A percentile compares a stretch with the other conserved stretches of the same genome.
Conservation (phyloP, 495 filamentous ascomycete genomes). For the Ramalina intermedia region DNA sequence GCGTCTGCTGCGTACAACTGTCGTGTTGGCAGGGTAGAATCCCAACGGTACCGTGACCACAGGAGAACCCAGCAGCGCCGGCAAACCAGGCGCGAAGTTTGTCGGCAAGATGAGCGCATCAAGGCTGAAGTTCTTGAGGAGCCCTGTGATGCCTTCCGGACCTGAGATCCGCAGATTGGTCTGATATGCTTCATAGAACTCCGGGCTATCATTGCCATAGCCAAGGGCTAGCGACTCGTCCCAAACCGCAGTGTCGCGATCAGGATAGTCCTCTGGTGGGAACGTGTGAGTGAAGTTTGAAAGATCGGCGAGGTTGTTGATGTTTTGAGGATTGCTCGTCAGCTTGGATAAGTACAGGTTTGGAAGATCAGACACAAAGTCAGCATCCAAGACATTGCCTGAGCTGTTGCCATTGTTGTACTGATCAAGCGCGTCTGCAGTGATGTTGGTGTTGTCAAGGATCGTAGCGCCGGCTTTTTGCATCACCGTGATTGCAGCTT, state of each 20-base stretch:
- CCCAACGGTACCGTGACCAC: conserved; percentile 40
- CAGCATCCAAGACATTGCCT: conserved; percentile 25
- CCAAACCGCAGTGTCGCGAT: conserved; percentile 34
- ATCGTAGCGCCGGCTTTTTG: conserved; percentile 34
- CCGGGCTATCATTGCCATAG: conserved; percentile 26
- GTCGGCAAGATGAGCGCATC: conserved; percentile 40
- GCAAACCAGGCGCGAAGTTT: conserved; percentile 24
- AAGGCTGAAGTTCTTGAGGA: conserved; percentile 29
- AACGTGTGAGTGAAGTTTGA: conserved; percentile 30
- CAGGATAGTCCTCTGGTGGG: conserved; percentile 32
- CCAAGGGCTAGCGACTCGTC: conserved; percentile 26
- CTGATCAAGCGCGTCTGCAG: conserved; percentile 28
- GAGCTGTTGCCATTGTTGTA: conserved; percentile 22
- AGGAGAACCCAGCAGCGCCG: conserved; percentile 35
- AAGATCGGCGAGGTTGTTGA: conserved; percentile 27
- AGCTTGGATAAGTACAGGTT: conserved; percentile 31
- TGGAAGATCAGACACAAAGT: conserved; percentile 30
- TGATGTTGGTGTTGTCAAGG: conserved; percentile 38
- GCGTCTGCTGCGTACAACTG: conserved; percentile 26
- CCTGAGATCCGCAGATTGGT: conserved; percentile 30
- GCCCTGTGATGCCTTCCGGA: conserved; percentile 34
- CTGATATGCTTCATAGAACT: conserved; percentile 31
- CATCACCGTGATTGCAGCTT: conserved; percentile 28
- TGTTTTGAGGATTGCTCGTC: conserved; percentile 30
- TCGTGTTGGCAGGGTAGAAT: conserved; percentile 30